Conservation (phyloP, 164 flowering plant genomes). For the Vitis rupestris region DNA sequence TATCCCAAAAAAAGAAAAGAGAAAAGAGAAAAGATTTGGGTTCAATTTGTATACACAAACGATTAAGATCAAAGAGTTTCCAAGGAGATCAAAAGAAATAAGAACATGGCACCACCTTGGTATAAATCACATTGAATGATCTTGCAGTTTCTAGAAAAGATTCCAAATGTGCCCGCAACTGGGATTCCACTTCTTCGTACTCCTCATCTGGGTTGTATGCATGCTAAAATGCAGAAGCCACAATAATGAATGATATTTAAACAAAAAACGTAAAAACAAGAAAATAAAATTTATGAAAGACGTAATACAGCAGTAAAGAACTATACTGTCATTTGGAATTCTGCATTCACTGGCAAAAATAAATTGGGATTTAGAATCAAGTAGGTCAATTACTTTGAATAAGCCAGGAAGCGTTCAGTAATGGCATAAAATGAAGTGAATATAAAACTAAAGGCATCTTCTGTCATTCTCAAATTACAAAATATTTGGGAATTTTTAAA, state of each 20-base stretch:
- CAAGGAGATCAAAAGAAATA: background rate
- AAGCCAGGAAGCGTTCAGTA: background rate
- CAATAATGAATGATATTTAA: slow-evolving; percentile 1
- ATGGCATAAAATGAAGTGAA: background rate
- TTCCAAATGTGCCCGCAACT: slow-evolving; percentile 73
- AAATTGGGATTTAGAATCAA: background rate
- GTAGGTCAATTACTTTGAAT: background rate
- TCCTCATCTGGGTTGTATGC: slow-evolving; percentile 96
- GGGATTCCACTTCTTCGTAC: slow-evolving; percentile 68
- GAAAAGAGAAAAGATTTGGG: too few relatives aligned
- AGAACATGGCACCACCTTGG: slow-evolving; percentile 56
- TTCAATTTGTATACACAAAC: too few relatives aligned
- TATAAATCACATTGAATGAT: slow-evolving; percentile 82
- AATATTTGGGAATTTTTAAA: background rate
- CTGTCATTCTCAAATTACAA: background rate
- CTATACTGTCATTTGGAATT: background rate
- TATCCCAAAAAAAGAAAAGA: too few relatives aligned
- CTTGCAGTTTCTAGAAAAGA: slow-evolving; percentile 95
- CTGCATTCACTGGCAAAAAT: background rate
- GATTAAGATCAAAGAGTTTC: background rate
- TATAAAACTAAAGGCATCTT: background rate
- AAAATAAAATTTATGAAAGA: background rate
- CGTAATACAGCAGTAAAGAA: too few relatives aligned
- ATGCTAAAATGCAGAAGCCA: slow-evolving; percentile 42
- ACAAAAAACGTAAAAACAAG: background rate